A percentile compares a stretch with the other conserved stretches of the same genome.
These are phyloP conservation scores for Claviceps lovelessii DNA, from an alignment of 2,329 filamentous ascomycete genomes.

Conservation along the genomic window DNA sequence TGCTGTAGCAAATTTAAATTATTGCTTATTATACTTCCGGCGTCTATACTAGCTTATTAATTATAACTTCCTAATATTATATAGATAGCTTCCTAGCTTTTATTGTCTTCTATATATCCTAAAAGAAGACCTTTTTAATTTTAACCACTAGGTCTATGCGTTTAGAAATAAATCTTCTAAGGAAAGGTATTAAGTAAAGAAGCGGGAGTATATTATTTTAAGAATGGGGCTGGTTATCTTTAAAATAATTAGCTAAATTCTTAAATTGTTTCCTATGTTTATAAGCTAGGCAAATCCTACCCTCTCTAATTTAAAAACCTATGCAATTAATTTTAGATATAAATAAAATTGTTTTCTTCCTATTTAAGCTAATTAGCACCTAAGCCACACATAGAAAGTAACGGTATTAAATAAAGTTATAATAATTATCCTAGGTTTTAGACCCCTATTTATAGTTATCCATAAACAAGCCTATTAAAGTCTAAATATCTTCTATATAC, in stretches of 20 bases:
- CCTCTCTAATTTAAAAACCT: background rate
- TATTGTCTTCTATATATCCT: background rate
- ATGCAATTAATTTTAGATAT: background rate
- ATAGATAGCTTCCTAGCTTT: background rate
- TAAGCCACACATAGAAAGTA: background rate
- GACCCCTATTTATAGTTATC: background rate
- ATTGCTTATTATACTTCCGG: background rate
- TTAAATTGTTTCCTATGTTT: background rate
- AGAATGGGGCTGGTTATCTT: accelerated
- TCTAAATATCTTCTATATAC: background rate
- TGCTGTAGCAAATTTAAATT: background rate
- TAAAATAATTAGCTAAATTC: background rate
- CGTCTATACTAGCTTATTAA: background rate
- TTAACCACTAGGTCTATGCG: background rate
- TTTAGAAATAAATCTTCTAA: background rate
- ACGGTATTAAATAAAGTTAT: background rate
- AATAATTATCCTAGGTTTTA: background rate
- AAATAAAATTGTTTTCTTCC: background rate
- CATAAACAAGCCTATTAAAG: background rate
- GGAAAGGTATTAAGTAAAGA: background rate
- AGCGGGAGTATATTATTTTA: background rate
- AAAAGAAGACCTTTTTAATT: background rate
- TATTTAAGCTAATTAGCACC: background rate
- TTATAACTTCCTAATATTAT: background rate
- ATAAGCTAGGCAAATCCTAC: no score